Evolutionary conservation across 1,284 basidiomycete species (phyloP), one percentile per base, ranked within the genome.

Genomic region (Wallemia mellicola): DNA sequence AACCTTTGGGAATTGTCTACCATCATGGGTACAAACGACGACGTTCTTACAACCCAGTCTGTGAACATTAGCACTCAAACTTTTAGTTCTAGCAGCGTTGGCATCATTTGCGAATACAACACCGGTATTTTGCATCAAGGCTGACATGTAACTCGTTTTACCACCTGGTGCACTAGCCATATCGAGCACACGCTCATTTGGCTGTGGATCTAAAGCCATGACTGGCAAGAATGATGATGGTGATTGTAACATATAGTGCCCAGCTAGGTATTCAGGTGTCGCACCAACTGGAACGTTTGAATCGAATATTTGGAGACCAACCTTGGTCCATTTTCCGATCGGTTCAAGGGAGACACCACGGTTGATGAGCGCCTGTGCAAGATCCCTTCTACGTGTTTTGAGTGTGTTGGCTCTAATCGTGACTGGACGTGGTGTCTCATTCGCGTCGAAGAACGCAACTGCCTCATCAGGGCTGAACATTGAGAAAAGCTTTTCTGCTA

Each of bases 211-310:
- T 33, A 99, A 80, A 1, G 94, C 88, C 64, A 98, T 91, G 65
- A 96, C 92, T 54, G 94, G 94, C n/a, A 99, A 76, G 77, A 99
- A 96, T 0, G 91, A 96, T 3, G 89, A 94, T 2, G 94, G 94
- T 2, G 94, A 88, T 74, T 99, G 94, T 22, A 98, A 83, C 86
- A 99, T 98, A 73, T 99, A 99, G 69, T 99, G 91, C 1, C 94
- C 94, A 0, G 92, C 89, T 32, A 99, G 80, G 71, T 99, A 99
- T 72, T 99, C 94, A 3, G 94, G 94, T 1, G 94, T 98, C 2
- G 94, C 94, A 68, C 80, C 79, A 62, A 99, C 85, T 1, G 94
- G 94, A 2, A 99, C 91, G 61, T 78, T 80, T 64, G 85, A 89
- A 71, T 98, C 94, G 67, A 98, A 98, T 1, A 99, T 83, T 71